Evolutionary conservation across 352 stramenopile genomes (phyloP).

Genomic region (Phytophthora pisi): DNA sequence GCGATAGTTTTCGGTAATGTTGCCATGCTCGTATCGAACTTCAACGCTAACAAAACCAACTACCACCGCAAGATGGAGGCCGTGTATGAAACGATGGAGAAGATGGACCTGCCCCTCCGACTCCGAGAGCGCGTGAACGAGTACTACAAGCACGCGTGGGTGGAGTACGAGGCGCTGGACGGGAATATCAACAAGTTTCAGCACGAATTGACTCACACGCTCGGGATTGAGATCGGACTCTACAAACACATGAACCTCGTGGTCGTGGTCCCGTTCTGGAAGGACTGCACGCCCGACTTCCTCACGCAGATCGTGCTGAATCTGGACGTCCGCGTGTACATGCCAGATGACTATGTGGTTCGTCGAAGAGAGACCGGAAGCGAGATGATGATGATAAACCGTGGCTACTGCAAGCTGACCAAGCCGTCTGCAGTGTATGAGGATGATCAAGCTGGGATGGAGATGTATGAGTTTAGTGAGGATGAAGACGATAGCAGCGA

Average conservation of each 20-base stretch:
- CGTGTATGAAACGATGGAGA: slow-evolving; percentile 55
- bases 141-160: slow-evolving; percentile 52
- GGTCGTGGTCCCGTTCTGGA: slow-evolving; percentile 41
- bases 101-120: slow-evolving; percentile 37
- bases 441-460: not conserved
- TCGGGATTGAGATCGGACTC: slow-evolving; percentile 46
- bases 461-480: not conserved
- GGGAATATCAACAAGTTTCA: slow-evolving; percentile 41
- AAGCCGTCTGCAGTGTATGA: not conserved
- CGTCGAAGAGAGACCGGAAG: slow-evolving; percentile 33
- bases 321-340: slow-evolving; percentile 38
- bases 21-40: slow-evolving; percentile 52
- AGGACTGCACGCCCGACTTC: slow-evolving; percentile 43
- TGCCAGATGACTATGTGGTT: slow-evolving; percentile 59
- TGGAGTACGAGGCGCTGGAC: slow-evolving; percentile 46
- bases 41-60: slow-evolving; percentile 44
- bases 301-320: slow-evolving; percentile 42
- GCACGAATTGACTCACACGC: slow-evolving; percentile 39
- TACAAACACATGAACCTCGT: slow-evolving; percentile 46
- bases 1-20: slow-evolving; percentile 63
- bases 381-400: slow-evolving; percentile 57
- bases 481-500: not conserved
- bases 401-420: slow-evolving; percentile 38
- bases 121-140: slow-evolving; percentile 40
- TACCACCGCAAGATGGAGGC: slow-evolving; percentile 67